These are phyloP conservation scores for Lactarius pseudohatsudake DNA, from an alignment of 768 basidiomycete species.

Conservation along the genomic window DNA sequence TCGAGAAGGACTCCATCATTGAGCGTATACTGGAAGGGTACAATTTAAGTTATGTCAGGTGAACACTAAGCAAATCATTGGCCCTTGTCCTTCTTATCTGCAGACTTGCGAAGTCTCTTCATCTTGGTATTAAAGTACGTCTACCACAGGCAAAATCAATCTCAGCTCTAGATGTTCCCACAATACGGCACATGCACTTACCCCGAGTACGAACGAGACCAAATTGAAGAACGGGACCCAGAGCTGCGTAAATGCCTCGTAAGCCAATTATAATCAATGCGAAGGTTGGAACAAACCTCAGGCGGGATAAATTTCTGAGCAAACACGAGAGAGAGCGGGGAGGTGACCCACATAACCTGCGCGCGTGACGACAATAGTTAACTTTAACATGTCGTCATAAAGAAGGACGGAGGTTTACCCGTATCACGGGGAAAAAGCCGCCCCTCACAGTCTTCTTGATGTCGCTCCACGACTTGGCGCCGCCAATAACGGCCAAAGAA, in stretches of 20 bases:
- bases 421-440: constrained; percentile 73
- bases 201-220: constrained; percentile 74
- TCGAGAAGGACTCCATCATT: background rate
- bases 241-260: constrained; percentile 43
- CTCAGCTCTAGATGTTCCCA: constrained; percentile 9
- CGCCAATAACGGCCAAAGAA: constrained; percentile 82
- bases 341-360: constrained; percentile 78
- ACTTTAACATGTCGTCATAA: background rate
- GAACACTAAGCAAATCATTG: background rate
- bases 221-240: constrained; percentile 89
- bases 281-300: constrained; percentile 48
- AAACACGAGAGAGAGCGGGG: constrained; percentile 68
- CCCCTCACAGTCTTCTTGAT: constrained; percentile 64
- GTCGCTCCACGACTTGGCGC: constrained; percentile 65
- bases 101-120: constrained; percentile 51
- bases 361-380: constrained; percentile 4
- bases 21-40: background rate
- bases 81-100: constrained; percentile 44
- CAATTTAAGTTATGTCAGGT: background rate
- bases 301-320: constrained; percentile 81
- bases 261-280: background rate
- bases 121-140: constrained; percentile 73
- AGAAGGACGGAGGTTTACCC: constrained; percentile 46
- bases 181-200: constrained; percentile 39
- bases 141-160: constrained; percentile 31